These are phyloP conservation scores for Xylaria sp. DNA, from an alignment of 2,329 filamentous ascomycete species.

Conservation along the genomic window DNA sequence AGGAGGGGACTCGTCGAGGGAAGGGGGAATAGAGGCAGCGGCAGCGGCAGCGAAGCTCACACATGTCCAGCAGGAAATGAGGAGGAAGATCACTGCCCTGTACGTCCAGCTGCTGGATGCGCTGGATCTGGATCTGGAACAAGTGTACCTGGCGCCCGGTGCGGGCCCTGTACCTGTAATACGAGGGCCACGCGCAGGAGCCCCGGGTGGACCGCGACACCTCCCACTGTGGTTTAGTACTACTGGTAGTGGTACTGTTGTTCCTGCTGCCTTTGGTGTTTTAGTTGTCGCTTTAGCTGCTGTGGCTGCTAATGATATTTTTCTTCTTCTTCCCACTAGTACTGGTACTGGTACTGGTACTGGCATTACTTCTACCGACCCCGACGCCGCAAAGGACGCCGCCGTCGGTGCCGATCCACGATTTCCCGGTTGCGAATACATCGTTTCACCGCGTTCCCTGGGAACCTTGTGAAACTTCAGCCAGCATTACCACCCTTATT, in stretches of 20 bases:
- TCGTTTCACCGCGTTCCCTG: constrained; percentile 27
- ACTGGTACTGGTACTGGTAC: neutral
- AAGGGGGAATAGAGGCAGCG: constrained; percentile 37
- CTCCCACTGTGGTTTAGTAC: constrained; percentile 23
- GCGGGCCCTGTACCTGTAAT: constrained; percentile 20
- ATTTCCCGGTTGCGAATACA: constrained; percentile 27
- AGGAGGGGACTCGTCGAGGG: constrained; percentile 42
- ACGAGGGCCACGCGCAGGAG: constrained; percentile 12
- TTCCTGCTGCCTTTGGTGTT: neutral
- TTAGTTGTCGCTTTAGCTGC: neutral
- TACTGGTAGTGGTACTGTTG: neutral
- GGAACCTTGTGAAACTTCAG: constrained; percentile 26
- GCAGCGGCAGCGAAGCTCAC: constrained; percentile 38
- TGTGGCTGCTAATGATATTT: neutral
- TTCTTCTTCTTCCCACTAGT: neutral
- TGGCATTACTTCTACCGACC: neutral
- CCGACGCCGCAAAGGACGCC: neutral
- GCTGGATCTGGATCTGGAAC: constrained; percentile 19
- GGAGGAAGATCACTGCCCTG: constrained; percentile 50
- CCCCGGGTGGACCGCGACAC: constrained; percentile 27
- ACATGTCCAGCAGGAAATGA: constrained; percentile 47
- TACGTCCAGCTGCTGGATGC: constrained; percentile 34
- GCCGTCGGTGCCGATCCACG: constrained; percentile 11
- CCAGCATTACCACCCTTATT: constrained; percentile 22
- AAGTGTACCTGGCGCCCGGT: constrained; percentile 7